Evolutionary conservation across 768 basidiomycete genomes (phyloP).

Genomic region (Termitomyces heimii): DNA sequence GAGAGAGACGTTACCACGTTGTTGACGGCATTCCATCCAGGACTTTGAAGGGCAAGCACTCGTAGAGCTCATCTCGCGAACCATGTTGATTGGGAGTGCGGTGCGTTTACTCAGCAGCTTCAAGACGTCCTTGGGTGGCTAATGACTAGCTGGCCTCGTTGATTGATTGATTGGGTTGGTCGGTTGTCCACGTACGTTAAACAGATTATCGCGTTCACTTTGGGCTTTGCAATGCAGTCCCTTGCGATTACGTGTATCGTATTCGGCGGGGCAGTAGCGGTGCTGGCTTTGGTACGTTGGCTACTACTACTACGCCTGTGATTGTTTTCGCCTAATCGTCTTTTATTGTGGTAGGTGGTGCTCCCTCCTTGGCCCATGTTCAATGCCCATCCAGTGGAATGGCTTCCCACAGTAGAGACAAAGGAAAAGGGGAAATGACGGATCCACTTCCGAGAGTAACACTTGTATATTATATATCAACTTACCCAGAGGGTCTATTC

Average conservation of each 20-base stretch:
- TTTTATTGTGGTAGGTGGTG: conserved; percentile 35
- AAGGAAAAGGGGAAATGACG: not conserved
- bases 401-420: conserved; percentile 35
- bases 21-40: conserved; percentile 20
- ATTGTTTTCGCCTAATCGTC: not conserved
- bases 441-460: not conserved
- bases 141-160: conserved; percentile 4
- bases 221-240: conserved; percentile 53
- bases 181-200: too few species aligned
- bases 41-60: conserved; percentile 58
- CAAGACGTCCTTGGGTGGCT: not conserved
- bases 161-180: too few species aligned
- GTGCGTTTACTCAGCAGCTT: conserved; percentile 29
- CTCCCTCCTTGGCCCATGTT: conserved; percentile 70
- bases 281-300: conserved; percentile 39
- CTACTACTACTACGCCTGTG: not conserved
- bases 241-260: conserved; percentile 46
- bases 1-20: too few species aligned
- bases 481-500: too few species aligned
- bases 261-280: conserved; percentile 32
- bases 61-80: conserved; percentile 40
- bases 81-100: conserved; percentile 38
- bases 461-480: not conserved
- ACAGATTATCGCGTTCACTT: conserved; percentile 49
- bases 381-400: conserved; percentile 56